These are phyloP conservation scores for Trichoderma atroviride DNA, from an alignment of 2,329 filamentous ascomycete species.

Conservation along the genomic window DNA sequence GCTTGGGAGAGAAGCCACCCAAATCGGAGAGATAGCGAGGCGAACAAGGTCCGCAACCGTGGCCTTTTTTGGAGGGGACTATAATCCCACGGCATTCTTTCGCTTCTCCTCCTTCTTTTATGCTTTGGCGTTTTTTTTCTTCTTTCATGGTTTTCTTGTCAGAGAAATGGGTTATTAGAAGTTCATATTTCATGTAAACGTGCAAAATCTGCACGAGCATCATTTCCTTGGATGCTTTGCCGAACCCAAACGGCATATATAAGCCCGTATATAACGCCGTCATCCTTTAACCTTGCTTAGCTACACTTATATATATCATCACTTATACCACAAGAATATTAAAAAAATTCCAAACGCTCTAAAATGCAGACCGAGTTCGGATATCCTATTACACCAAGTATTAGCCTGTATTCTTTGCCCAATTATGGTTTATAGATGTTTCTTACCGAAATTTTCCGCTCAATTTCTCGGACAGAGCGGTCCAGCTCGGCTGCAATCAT, in stretches of 20 bases:
- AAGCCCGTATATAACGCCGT: slow-evolving; percentile 40
- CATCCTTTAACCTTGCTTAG: slow-evolving; percentile 33
- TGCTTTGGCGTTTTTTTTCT: background rate
- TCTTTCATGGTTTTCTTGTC: background rate
- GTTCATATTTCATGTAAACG: slow-evolving; percentile 35
- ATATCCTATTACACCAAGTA: slow-evolving; percentile 48
- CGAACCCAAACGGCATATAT: slow-evolving; percentile 32
- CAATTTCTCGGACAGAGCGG: slow-evolving; percentile 87
- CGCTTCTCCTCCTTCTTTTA: too few relatives aligned
- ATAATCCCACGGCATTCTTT: slow-evolving; percentile 27
- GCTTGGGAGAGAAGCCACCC: slow-evolving; percentile 74
- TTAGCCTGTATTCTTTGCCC: background rate
- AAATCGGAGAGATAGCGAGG: slow-evolving; percentile 31
- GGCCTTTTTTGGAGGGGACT: slow-evolving; percentile 40
- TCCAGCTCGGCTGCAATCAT: slow-evolving; percentile 94
- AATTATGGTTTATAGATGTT: background rate
- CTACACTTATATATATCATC: slow-evolving; percentile 31
- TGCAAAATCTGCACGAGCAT: slow-evolving; percentile 30
- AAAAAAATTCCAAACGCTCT: slow-evolving; percentile 29
- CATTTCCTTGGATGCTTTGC: slow-evolving; percentile 34
- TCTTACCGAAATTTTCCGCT: slow-evolving; percentile 83
- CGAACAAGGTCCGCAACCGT: slow-evolving; percentile 39
- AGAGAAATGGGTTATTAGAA: slow-evolving; percentile 32
- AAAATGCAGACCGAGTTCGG: slow-evolving; percentile 62
- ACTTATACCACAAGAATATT: slow-evolving; percentile 31